Base-by-base conservation (phyloP, 1,139 yeast genomes). In the Pichia sp. region DNA sequence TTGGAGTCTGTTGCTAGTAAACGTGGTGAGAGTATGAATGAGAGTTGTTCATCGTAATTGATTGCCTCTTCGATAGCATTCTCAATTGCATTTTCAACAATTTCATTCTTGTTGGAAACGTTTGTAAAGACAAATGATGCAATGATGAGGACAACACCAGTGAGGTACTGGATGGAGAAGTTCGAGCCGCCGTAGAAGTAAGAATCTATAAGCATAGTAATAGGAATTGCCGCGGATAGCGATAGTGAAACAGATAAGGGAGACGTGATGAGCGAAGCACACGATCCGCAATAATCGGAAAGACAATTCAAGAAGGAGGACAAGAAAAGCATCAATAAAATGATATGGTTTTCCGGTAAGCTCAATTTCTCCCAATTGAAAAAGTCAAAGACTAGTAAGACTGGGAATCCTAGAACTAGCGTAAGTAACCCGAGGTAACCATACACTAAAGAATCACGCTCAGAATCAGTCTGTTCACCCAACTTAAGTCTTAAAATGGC, bases 181-280 rank as follows among this genome's bases (percentile, higher is more conserved):
- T 73, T 69, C 7, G 67, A 62, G 2, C 73, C 64, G 26, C 77
- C 59, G 56, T 72, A 77, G 60, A 80, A 82, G 16, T 77, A 67
- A 1, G 71, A 67, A 49, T 69, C 72, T 53, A 69, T 62, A 54
- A 77, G 71, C 55, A 80, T 77, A 32, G 81, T 77, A 38, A 80
- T 72, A 2, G 85, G 85, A 41, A 80, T 78, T 0, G 80, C 77
- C 0, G 80, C 72, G 0, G 84, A 78, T 43, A 80, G 66, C 4
- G 83, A 78, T 43, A 80, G 70, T 8, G 82, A 74, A 2, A 82
- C 77, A 8, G 80, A 75, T 55, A 80, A 70, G 0, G 85, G 85
- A 53, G 82, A 78, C 0, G 84, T 80, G 47, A 79, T 70, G 30
- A 80, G 64, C 73, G 80, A 74, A 6, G 84, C 82, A 38, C 78